A percentile compares a stretch with the other conserved stretches of the same genome.
Conservation (phyloP, 192 early-diverging fungal genomes). For the Coemansia sp. region DNA sequence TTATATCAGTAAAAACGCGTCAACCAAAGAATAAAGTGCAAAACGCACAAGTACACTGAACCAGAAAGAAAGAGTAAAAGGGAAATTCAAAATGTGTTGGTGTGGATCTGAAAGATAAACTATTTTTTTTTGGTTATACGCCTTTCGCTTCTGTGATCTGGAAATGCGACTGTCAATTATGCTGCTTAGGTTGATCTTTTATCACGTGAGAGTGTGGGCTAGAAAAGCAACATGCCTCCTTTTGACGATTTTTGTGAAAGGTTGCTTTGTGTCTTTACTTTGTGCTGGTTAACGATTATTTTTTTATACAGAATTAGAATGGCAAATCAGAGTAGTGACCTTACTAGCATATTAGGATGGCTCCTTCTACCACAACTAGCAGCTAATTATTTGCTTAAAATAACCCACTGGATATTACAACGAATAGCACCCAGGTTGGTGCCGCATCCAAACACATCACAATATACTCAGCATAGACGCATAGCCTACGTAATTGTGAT, state of each 20-base stretch:
- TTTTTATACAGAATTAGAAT: not conserved
- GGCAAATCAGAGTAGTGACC: not conserved
- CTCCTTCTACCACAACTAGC: conserved; percentile 43
- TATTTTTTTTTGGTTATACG: too few species aligned
- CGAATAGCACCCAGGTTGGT: conserved; percentile 31
- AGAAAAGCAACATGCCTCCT: not conserved
- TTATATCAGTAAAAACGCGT: not conserved
- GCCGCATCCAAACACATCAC: conserved; percentile 27
- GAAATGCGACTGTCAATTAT: not conserved
- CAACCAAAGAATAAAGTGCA: not conserved
- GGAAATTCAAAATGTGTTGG: not conserved
- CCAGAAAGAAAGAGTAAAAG: not conserved
- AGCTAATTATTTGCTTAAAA: conserved; percentile 25
- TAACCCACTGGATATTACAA: conserved; percentile 30
- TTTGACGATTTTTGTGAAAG: not conserved
- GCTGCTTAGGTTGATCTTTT: not conserved
- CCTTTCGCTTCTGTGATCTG: not conserved
- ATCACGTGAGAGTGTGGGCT: not conserved
- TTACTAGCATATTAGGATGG: conserved; percentile 44
- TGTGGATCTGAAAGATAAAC: not conserved
- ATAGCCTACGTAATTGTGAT: conserved; percentile 42
- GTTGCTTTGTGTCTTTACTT: not conserved
- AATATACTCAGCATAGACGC: conserved; percentile 36
- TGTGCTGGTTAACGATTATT: not conserved
- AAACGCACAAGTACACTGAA: too few species aligned